phyloP scores from a whole-genome alignment of 352 stramenopile species.

The Albugo candida region DNA sequence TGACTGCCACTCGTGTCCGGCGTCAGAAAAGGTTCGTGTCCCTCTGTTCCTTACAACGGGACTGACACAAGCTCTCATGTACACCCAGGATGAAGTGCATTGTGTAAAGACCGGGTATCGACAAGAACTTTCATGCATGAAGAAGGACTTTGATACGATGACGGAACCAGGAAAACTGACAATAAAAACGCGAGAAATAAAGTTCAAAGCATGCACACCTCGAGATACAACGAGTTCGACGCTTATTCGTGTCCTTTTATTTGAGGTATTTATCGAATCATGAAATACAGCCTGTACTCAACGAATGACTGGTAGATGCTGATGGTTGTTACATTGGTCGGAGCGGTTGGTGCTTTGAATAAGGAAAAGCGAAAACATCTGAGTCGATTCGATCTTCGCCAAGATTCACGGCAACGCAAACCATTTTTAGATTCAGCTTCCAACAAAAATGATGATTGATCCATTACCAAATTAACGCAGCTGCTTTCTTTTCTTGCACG shows the following conservation, averaged over 20 bases:
- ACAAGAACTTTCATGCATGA: constrained; percentile 33
- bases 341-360: constrained; percentile 25
- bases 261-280: constrained; percentile 28
- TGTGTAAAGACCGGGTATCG: constrained; percentile 47
- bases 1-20: constrained; percentile 29
- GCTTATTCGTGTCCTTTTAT: constrained; percentile 30
- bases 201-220: constrained; percentile 31
- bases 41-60: not conserved
- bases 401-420: constrained; percentile 32
- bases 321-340: constrained; percentile 24
- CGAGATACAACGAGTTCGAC: constrained; percentile 15
- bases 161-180: constrained; percentile 8
- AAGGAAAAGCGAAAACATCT: constrained; percentile 55
- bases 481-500: constrained; percentile 18
- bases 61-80: constrained; percentile 1
- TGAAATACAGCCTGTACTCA: not conserved
- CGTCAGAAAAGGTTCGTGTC: constrained; percentile 21
- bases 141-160: constrained; percentile 11
- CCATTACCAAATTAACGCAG: not conserved
- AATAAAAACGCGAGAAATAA: constrained; percentile 14
- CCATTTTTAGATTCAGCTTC: constrained; percentile 15
- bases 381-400: constrained; percentile 56
- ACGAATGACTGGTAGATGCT: constrained; percentile 15
- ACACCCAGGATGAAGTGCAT: constrained; percentile 23
- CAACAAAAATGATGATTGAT: constrained; percentile 23